Base-by-base conservation (phyloP, 345 rosid species). In the Citrus australasica region DNA sequence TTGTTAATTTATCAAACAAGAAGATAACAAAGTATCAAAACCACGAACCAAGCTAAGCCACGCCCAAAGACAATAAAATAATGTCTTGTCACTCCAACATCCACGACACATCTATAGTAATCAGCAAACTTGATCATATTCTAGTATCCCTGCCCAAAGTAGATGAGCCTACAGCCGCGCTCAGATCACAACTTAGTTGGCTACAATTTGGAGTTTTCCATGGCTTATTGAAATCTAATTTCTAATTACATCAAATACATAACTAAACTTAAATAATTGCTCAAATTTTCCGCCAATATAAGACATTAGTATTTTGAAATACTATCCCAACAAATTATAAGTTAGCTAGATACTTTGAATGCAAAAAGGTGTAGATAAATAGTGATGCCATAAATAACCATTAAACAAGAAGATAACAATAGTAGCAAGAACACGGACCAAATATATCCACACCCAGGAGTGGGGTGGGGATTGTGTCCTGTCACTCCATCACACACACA, bases 121-220 rank as follows among this genome's bases (percentile, higher is more conserved):
- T 3, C 38, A 28, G 32, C 17, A 28, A 71, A 28, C 38, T 53
- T 46, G 9, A 51, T 8, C 61, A 19, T 53, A 71, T 21, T 55
- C 40, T 71, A 53, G 33, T 55, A 9, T 71, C 2, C 6, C 11
- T 61, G 75, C 62, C 4, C 30, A 10, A 1, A 32, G 55, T 32
- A 19, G 22, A 5, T 13, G 32, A 56, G 9, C 2, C 48, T 56
- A n/a, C 4, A 21, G 38, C 19, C 24, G 38, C 7, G 22, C 13
- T 6, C 2, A 1, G 9, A 76, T 55, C 4, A 30, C 2, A 19
- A 13, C 17, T 65, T 67, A 67, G 22, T 77, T 73, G 25, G 80
- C 78, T 84, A 77, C 4, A 81, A 72, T 81, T 87, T 74, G 82
- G 95, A 92, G 87, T 86, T 88, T 16, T 83, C 97, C 71, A 93